Percentiles rank a stretch among this genome's conserved stretches.
Conservation (phyloP, 352 stramenopile species). For the Aphanomyces euteiches region DNA sequence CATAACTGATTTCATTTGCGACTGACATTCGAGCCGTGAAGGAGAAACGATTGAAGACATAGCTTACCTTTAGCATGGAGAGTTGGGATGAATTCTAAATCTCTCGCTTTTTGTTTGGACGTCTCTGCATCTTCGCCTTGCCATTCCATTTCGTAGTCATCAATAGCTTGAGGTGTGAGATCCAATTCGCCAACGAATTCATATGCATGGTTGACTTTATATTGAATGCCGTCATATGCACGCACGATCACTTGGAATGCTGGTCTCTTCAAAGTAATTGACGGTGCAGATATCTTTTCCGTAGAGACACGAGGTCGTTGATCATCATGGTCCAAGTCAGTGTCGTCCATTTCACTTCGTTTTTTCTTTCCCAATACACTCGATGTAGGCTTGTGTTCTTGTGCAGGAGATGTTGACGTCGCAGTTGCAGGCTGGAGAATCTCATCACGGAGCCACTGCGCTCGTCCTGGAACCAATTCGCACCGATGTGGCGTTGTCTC, state of each 20-base stretch:
- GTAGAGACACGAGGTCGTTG: background rate
- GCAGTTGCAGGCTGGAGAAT: background rate
- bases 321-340: background rate
- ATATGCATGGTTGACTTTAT: conserved; percentile 81
- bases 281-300: background rate
- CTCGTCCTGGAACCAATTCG: conserved; percentile 7
- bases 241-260: conserved; percentile 25
- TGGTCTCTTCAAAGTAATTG: background rate
- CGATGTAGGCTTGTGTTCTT: background rate
- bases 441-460: conserved; percentile 8
- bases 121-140: conserved; percentile 32
- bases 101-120: conserved; percentile 46
- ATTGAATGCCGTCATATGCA: conserved; percentile 31
- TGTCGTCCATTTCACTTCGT: background rate
- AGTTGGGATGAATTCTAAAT: conserved; percentile 58
- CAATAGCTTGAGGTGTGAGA: conserved; percentile 44
- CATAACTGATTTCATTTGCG: conserved; percentile 40
- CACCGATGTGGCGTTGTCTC: conserved; percentile 24
- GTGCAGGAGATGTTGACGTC: background rate
- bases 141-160: conserved; percentile 32
- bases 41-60: background rate
- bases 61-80: conserved; percentile 30
- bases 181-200: conserved; percentile 77
- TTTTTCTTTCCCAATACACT: conserved; percentile 4
- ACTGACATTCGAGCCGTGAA: conserved; percentile 4